Evolutionary conservation across 805 yeast genomes (phyloP).

Genomic region (Wickerhamomyces subpelliculosus): DNA sequence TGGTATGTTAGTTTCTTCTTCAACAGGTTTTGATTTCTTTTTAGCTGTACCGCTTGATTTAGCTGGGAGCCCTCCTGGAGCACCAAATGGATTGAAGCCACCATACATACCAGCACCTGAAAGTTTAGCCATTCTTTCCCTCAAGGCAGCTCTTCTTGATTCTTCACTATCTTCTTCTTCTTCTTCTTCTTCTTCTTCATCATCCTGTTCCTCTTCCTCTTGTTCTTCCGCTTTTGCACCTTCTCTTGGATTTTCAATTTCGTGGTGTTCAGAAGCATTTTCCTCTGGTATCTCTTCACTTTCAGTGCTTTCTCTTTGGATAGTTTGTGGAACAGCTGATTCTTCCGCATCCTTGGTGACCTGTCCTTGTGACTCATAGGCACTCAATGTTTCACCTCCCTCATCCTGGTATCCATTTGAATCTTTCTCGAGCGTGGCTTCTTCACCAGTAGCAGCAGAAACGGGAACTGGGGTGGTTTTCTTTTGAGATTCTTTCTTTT

Average conservation of each 20-base stretch:
- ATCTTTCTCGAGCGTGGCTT: not conserved
- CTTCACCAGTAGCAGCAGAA: conserved; percentile 1
- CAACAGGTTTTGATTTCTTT: conserved; percentile 11
- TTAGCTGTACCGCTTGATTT: conserved; percentile 15
- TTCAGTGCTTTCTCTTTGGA: too few relatives aligned
- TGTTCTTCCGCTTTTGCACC: conserved; percentile 16
- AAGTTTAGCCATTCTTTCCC: conserved; percentile 93
- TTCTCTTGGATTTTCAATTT: conserved; percentile 9
- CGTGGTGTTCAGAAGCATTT: not conserved
- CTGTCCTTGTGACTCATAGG: not conserved
- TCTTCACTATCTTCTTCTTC: conserved; percentile 73
- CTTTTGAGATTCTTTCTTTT: conserved; percentile 38
- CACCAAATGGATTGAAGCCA: conserved; percentile 37
- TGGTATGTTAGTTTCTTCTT: conserved; percentile 13
- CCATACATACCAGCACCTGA: conserved; percentile 61
- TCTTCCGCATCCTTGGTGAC: too few relatives aligned
- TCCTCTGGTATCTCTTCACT: not conserved
- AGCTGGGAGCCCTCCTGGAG: conserved; percentile 26
- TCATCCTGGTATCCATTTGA: too few relatives aligned
- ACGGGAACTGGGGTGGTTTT: conserved; percentile 1
- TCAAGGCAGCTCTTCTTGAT: conserved; percentile 62
- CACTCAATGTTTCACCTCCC: too few relatives aligned
- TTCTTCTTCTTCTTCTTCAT: conserved; percentile 42
- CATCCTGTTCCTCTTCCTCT: conserved; percentile 38
- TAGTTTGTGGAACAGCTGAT: too few relatives aligned